Evolutionary conservation across 441 rosid genomes (phyloP).

Genomic region (Populus hybrid): DNA sequence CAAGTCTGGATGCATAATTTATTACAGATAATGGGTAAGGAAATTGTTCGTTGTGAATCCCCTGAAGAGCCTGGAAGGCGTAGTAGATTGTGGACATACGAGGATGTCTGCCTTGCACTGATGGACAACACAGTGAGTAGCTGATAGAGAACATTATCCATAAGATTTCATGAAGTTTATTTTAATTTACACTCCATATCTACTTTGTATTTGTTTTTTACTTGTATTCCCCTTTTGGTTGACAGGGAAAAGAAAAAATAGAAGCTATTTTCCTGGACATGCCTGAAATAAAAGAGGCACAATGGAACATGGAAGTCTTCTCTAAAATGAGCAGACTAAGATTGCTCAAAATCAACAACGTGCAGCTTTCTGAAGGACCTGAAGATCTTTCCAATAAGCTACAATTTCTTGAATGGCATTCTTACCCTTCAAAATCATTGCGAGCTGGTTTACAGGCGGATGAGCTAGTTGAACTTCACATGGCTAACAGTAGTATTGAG

Average conservation of each 20-base stretch:
- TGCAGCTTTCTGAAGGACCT: background rate
- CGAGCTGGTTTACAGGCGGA: background rate
- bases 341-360: background rate
- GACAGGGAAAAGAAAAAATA: background rate
- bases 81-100: slow-evolving; percentile 7
- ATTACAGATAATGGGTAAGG: slow-evolving; percentile 21
- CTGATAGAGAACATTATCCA: background rate
- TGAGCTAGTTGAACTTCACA: background rate
- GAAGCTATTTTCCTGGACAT: background rate
- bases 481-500: background rate
- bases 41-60: slow-evolving; percentile 15
- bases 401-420: background rate
- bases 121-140: slow-evolving; percentile 7
- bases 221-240: background rate
- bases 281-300: slow-evolving; percentile 8
- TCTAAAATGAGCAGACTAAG: background rate
- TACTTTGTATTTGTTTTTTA: background rate
- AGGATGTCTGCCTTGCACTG: slow-evolving; percentile 8
- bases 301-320: background rate
- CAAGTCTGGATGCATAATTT: slow-evolving; percentile 18
- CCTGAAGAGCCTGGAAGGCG: slow-evolving; percentile 4
- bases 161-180: background rate
- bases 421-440: background rate
- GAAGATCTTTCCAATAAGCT: background rate
- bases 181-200: too few relatives aligned